Evolutionary conservation across 208 protist species (phyloP), one percentile per base, ranked within the genome.

Genomic region (Trypanosoma conorhini): DNA sequence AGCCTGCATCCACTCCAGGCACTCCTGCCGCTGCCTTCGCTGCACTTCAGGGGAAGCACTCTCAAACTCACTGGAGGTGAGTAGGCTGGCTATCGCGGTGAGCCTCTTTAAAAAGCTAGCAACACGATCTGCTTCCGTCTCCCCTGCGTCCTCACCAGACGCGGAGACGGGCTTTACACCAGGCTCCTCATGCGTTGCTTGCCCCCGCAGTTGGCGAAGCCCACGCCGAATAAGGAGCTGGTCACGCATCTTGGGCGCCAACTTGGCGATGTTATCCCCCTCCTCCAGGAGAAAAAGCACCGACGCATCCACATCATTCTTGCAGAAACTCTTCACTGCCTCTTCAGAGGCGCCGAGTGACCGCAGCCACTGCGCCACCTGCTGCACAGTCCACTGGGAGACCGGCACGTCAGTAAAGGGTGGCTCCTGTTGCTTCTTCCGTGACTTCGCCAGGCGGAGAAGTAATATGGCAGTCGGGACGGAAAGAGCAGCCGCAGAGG

Each of bases 331-430:
- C 0, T 12, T 51, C 24, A 82, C 52, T 17, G 76, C 67, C 17
- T 31, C 35, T 44, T 72, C 71, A 17, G 69, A 78, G n/a, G 83
- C 76, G 17, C 78, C 81, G 55, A 76, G 79, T 31, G 78, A 73
- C 1, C 60, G 74, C 60, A 93, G 70, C 85, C 84, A 93, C 55
- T 55, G 31, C 40, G 64, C 59, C 35, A 91, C 88, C 54, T 93
- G 71, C 35, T 68, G 69, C 33, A 54, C 35, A 31, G 33, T 70
- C 77, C 77, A 86, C 48, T 62, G 22, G 10, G 42, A 12, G 5
- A 52, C 42, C 24, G 79, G 48, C 15, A 56, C 26, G 28, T 54
- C 42, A 2, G 54, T 21, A 35, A 57, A 76, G 5, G 30, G 22
- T 9, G 65, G 44, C 1, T 48, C 63, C 4, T 40, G 13, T 0